Evolutionary conservation across 2,329 filamentous ascomycete species (phyloP), one percentile per base, ranked within the genome.

Genomic region (Aspergillus arachidicola): DNA sequence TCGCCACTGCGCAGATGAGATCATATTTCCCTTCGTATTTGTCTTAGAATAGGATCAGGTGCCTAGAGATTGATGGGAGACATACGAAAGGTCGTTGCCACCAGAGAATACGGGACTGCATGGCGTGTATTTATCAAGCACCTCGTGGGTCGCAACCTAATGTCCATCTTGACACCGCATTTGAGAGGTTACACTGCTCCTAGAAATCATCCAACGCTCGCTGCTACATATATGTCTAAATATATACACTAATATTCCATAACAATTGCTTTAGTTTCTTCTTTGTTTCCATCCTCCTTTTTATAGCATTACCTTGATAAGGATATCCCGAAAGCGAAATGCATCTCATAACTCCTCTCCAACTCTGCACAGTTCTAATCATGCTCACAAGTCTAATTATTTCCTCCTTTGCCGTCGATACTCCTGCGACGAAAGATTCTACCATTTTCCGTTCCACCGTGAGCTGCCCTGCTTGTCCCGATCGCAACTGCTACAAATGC

Each of bases 361-460:
- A 0, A 34, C 51, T 54, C 11, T 34, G 30, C 19, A 6, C 26
- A 50, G 32, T 10, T 5, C 19, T 54, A 10, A 14, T n/a, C 14
- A 10, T 36, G 23, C 3, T 23, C 30, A 23, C 19, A 11, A 36
- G 19, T 54, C 10, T 54, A 4, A 36, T 54, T 1, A n/a, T 6
- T 14, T 9, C 19, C 4, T 54, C 57, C 16, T 7, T 50, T 5
- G 41, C 26, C 14, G 14, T 50, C 21, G n/a, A 32, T 21, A 58
- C 14, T 6, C 61, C 65, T 0, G 59, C 65, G 10, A 58, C 59
- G 50, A 67, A 66, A 50, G 65, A 67, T 58, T 58, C 65, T 2
- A 67, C 65, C 21, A 66, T 67, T 50, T 7, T 64, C 3, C 65
- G 61, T 6, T 65, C 65, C 0, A 66, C 57, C 4, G 57, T 61